Evolutionary conservation across 352 stramenopile genomes (phyloP), one percentile per base, ranked within the genome.

Genomic region (Phytophthora pluvialis): DNA sequence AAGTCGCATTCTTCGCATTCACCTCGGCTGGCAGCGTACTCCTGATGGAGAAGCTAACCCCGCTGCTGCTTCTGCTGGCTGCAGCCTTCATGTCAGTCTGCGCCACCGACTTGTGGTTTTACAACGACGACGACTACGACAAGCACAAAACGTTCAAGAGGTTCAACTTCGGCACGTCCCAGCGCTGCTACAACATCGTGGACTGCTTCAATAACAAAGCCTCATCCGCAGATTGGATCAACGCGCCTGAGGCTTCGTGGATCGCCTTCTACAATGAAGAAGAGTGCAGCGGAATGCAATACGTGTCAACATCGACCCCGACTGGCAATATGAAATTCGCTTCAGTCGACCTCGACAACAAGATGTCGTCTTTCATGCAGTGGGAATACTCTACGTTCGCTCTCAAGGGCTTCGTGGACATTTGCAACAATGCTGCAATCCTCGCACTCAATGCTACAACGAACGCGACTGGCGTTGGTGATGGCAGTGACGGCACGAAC

Each of bases 321-420:
- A 49, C 43, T 3, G 60, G 52, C 8, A 28, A 64, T 31, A 66
- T 63, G 29, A 60, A 75, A 44, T 70, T 75, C 32, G 52, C 44
- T 12, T 15, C 32, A 2, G 48, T 66, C 32, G 35, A 25, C 1
- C 47, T 78, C 8, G 44, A 61, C 39, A 71, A 73, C 16, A 62
- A 64, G 33, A 55, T 78, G 0, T 75, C 70, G 18, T 78, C 70
- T 10, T 75, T 78, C 54, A 75, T 73, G 66, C 39, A 71, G 3
- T 74, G 55, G 59, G 59, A 72, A 33, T 66, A 62, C 49, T 11
- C 33, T 0, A 53, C 39, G 0, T 70, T 63, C 26, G 9, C 59
- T 16, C 26, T 67, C 1, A 60, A 52, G 5, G 66, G 66, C 0
- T 59, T 73, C 42, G 47, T 62, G 11, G 26, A 73, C 11, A 39